Percentiles rank a stretch among this genome's conserved stretches.
Evolutionary conservation across 805 yeast genomes (phyloP).

Genomic region (Myxozyma sirexii): DNA sequence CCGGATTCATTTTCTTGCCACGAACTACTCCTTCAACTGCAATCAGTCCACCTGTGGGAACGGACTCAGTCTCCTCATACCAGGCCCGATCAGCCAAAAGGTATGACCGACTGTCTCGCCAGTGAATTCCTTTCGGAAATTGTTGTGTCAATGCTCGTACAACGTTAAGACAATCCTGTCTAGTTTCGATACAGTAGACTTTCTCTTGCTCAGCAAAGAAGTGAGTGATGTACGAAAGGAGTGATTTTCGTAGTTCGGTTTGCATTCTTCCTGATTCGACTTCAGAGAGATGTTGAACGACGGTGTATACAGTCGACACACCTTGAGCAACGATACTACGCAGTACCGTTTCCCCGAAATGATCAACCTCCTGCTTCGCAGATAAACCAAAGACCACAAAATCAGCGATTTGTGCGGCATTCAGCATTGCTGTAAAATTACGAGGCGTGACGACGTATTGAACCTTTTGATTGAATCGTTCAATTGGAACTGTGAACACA

Average conservation of each 20-base stretch:
- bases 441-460: slow-evolving; percentile 74
- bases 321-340: slow-evolving; percentile 92
- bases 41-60: slow-evolving; percentile 16
- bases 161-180: slow-evolving; percentile 71
- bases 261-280: slow-evolving; percentile 77
- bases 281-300: slow-evolving; percentile 69
- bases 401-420: slow-evolving; percentile 87
- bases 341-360: slow-evolving; percentile 83
- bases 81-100: slow-evolving; percentile 68
- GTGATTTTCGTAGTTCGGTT: slow-evolving; percentile 64
- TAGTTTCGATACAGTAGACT: slow-evolving; percentile 67
- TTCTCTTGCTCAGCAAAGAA: slow-evolving; percentile 82
- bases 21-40: slow-evolving; percentile 78
- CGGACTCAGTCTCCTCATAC: slow-evolving; percentile 46
- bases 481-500: slow-evolving; percentile 41
- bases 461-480: slow-evolving; percentile 72
- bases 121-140: slow-evolving; percentile 78
- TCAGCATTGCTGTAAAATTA: slow-evolving; percentile 70
- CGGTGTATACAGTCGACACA: slow-evolving; percentile 77
- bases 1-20: slow-evolving; percentile 69
- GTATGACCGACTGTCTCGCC: slow-evolving; percentile 95
- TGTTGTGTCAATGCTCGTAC: slow-evolving; percentile 79
- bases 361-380: slow-evolving; percentile 80
- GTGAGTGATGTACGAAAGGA: slow-evolving; percentile 67
- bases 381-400: slow-evolving; percentile 88